Percentiles rank a stretch among this genome's conserved stretches.
phyloP scores from a whole-genome alignment of 805 yeast species.

The Starmerella kuoi region DNA sequence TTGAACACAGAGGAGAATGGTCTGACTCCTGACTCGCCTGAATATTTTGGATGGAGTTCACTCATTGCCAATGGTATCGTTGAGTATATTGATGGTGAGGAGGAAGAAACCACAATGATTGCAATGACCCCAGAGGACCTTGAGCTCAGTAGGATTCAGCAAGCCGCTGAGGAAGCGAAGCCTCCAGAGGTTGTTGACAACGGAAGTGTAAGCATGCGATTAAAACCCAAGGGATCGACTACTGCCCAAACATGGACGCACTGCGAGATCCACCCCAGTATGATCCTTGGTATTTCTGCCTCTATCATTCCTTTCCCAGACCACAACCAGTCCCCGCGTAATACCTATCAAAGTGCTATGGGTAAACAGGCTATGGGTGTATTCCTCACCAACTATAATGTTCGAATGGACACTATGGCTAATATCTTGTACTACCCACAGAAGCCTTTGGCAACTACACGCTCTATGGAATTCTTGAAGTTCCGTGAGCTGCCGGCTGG shows the following conservation, averaged over 20 bases:
- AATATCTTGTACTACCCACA: conserved; percentile 95
- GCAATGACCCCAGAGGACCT: conserved; percentile 98
- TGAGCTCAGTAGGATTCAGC: conserved; percentile 43
- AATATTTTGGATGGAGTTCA: conserved; percentile 67
- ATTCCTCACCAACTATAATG: conserved; percentile 83
- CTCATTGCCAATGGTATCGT: conserved; percentile 76
- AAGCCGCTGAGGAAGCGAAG: conserved; percentile 13
- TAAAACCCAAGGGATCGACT: conserved; percentile 52
- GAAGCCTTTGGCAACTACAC: conserved; percentile 93
- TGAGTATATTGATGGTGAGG: conserved; percentile 97
- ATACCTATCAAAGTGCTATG: conserved; percentile 98
- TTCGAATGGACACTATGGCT: conserved; percentile 99
- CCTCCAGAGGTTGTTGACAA: conserved; percentile 7
- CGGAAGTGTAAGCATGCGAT: conserved; percentile 68
- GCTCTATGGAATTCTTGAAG: conserved; percentile 94
- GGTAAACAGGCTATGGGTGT: conserved; percentile 99
- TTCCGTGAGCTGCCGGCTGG: conserved; percentile 98
- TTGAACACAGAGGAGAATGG: conserved; percentile 41
- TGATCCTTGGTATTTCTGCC: conserved; percentile 98
- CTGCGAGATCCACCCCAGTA: conserved; percentile 97
- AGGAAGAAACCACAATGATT: conserved; percentile 95
- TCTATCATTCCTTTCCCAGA: conserved; percentile 99
- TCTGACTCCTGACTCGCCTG: conserved; percentile 39
- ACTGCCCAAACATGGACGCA: conserved; percentile 83
- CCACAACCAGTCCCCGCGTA: conserved; percentile 98